Base-by-base conservation (phyloP, 306 rosid genomes). In the Arachis stenosperma region DNA sequence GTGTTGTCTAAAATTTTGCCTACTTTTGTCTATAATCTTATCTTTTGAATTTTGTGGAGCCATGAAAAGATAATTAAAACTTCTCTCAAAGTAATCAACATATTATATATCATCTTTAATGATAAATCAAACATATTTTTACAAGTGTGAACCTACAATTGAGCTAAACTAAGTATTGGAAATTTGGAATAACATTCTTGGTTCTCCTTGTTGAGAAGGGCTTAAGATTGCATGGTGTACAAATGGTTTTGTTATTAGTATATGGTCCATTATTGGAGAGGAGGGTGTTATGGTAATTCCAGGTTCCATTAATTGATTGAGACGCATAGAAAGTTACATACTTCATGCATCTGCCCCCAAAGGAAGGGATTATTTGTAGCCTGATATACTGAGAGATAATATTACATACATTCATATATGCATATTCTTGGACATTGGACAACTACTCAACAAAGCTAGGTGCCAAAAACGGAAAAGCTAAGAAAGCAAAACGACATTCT, bases 291-390 rank as follows among this genome's bases (percentile, higher is more conserved):
- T 33, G 37, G 37, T 33, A 33, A 33, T 33, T 33, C 37, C 37
- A 33, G 37, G 37, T 33, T 46, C 3, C 51, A 8, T 8, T 10
- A 3, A 10, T 46, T 42, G 46, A 42, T 1, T 42, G 46, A 42
- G 46, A 42, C 46, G 46, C 46, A 22, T 22, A 47, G 70, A 8
- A 62, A 51, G 14, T 51, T 6, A 12, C 33, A 40, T 7, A 8
- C 10, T 15, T 2, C 3, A 22, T 22, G 27, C 27, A 22, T 22
- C 37, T 5, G 6, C 15, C 46, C 10, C 29, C 3, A 52, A 27
- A 33, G 30, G 65, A 40, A 42, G 56, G 37, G 78, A 64, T 55
- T 12, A 41, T 52, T 27, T 27, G 15, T 47, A 42, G 53, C 71
- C 54, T 39, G 78, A 48, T 29, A 52, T 10, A 12, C 4, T 9